Percentiles rank a stretch among this genome's conserved stretches.
phyloP scores from a whole-genome alignment of 805 yeast genomes.

The Teunomyces pallodes region DNA sequence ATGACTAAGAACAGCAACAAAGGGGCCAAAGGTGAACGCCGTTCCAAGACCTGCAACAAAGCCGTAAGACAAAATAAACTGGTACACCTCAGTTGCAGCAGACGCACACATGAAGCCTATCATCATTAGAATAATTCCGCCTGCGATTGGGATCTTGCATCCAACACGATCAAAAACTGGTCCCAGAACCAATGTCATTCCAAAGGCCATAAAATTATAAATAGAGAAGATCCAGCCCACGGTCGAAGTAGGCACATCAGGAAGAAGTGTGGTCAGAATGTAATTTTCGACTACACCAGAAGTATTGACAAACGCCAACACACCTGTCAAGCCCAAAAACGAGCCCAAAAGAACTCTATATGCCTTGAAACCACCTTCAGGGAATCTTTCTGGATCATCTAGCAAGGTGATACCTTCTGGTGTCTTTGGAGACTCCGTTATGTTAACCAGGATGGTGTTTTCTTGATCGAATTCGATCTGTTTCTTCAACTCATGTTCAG shows the following conservation, averaged over 20 bases:
- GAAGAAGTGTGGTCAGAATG: conserved; percentile 13
- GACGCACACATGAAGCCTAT: conserved; percentile 23
- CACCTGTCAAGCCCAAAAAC: conserved; percentile 24
- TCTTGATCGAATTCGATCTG: background rate
- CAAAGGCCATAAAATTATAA: conserved; percentile 24
- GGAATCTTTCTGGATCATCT: conserved; percentile 23
- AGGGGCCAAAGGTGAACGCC: conserved; percentile 23
- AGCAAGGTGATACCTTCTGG: background rate
- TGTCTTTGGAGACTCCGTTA: conserved; percentile 28
- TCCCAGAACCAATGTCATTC: conserved; percentile 21
- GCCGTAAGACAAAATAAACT: conserved; percentile 24
- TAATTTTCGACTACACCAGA: conserved; percentile 24
- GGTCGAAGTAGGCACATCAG: conserved; percentile 12
- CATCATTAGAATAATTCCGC: conserved; percentile 16
- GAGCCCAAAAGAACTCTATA: conserved; percentile 23
- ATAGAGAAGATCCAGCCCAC: conserved; percentile 30
- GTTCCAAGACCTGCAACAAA: conserved; percentile 23
- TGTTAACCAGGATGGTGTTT: background rate
- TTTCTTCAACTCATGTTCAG: background rate
- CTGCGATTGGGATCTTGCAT: conserved; percentile 16
- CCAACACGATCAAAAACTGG: conserved; percentile 29
- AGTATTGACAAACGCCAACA: conserved; percentile 25
- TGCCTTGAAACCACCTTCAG: conserved; percentile 27
- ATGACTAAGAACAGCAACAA: conserved; percentile 24
- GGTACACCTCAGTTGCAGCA: conserved; percentile 19